Base-by-base conservation (phyloP, 2,329 filamentous ascomycete species). In the Alternaria arbusti region DNA sequence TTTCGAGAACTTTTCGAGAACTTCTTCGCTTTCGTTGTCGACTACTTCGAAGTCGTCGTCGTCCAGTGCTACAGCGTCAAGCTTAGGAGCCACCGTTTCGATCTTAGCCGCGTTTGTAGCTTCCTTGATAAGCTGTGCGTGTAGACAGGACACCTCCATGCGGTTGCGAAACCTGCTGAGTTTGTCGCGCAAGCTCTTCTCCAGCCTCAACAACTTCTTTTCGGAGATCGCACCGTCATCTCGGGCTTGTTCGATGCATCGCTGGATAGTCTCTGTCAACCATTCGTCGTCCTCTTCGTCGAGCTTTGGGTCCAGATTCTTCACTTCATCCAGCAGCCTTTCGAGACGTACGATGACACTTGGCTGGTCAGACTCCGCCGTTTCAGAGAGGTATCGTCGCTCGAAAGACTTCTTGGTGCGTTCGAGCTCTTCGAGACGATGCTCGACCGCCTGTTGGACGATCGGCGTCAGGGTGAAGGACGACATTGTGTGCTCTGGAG, bases 131-230 rank as follows among this genome's bases (percentile, higher is more conserved):
- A 90, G 74, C 43, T 83, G 75, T 17, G 85, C 84, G 71, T 89
- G 89, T 30, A 90, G 80, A 7, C 82, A 80, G 0, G 87, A 87
- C 70, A 88, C 86, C 17, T 86, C 81, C 67, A 87, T 84, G 61
- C 85, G 87, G 52, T 83, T 80, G n/a, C 82, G 82, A 66, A 87
- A 81, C n/a, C 83, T 79, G 13, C 81, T 73, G 6, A 89, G 67
- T 32, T 84, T 82, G 25, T 81, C 74, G 32, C 82, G 76, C n/a
- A 89, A 70, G 23, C 81, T 78, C 13, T 74, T 66, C 65, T 88
- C 82, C 76, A 84, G 87, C 46, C 82, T 80, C 2, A 72, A 67
- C 7, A 89, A 64, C 20, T 83, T 79, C 20, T 76, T 69, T 11
- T 82, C 69, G 0, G 86, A 85, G 20, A 89, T 80, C 0, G 86